Base-by-base conservation (phyloP, 2,329 filamentous ascomycete species). In the Epicoccum nigrum region DNA sequence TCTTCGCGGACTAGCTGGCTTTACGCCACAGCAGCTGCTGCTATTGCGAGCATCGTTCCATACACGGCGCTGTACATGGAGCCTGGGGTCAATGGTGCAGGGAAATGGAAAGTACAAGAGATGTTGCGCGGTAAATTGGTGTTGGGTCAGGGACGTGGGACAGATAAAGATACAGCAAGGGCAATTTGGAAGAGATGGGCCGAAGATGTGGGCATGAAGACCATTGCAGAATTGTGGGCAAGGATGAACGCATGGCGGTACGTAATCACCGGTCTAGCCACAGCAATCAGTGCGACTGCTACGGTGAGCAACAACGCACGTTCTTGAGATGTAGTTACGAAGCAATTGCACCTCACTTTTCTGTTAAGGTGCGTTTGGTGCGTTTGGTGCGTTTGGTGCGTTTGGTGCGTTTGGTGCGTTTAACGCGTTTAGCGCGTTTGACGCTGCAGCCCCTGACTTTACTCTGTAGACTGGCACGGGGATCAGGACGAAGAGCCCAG, bases 61-160 rank as follows among this genome's bases (percentile, higher is more conserved):
- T 70, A 73, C 21, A 75, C 72, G 1, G 66, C 72, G 39, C 58
- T 73, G 21, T 70, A 70, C 50, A 75, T 75, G 64, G 73, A 75
- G 55, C 71, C 71, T 4, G 65, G 63, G 1, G 65, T 75, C 34
- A 75, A 76, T 38, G 72, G 72, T 4, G 70, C 72, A 1, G 63
- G 54, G 13, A 74, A 75, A 47, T 75, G 72, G 71, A 75, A 73
- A 50, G 69, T 65, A 5, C 66, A 74, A 45, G 54, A 58, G 39
- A 40, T 75, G 32, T 46, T 74, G 45, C 62, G 56, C 3, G 65
- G 60, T 7, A 60, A 69, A 9, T 58, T 61, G 45, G 16, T 31
- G 4, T 42, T 69, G 37, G 54, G 52, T 3, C 1, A 12, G 8
- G 51, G 59, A 1, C 50, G 49, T 8, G 55, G 60, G 7, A 60